Evolutionary conservation across 129 eudicot species (phyloP), one percentile per base, ranked within the genome.

Genomic region (Centrapalus pauciflorus): DNA sequence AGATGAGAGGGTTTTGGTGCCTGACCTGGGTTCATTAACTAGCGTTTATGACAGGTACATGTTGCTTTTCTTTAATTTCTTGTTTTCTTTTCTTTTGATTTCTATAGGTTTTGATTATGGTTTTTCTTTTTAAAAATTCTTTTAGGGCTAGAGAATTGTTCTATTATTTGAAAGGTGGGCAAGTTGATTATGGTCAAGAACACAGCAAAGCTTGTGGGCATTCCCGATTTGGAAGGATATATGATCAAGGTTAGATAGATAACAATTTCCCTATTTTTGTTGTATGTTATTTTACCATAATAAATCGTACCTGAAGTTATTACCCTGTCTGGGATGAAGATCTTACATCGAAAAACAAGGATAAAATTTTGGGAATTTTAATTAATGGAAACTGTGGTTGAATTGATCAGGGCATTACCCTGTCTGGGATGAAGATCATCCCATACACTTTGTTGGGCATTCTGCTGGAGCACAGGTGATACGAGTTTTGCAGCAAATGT

Each of bases 371-470:
- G n/a, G n/a, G n/a, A n/a, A n/a, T n/a, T n/a, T n/a, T n/a, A n/a
- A n/a, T n/a, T n/a, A n/a, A n/a, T n/a, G n/a, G n/a, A n/a, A n/a
- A n/a, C n/a, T n/a, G n/a, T n/a, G n/a, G n/a, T n/a, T n/a, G 9
- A 10, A 37, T 74, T 2, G 48, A 62, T 35, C 69, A 93, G 99
- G 96, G 64, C 80, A 93, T 43, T 93, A 82, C 23, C 96, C 96
- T 57, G 79, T 84, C 65, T 93, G 99, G 99, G 95, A 93, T 75
- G 99, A 89, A 71, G 88, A 93, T 82, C 96, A 93, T 41, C 96
- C 99, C 5, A 80, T 93, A 82, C 99, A 93, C 60, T 93, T 89
- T 69, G 99, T 93, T 38, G 99, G 99, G 66, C 99, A 93, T 74
- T 93, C 99, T 14, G 96, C 99, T 13, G 99, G 99, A 29, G 96